Evolutionary conservation across 139 green algal species (phyloP).

Genomic region (Nannochloris sp.): DNA sequence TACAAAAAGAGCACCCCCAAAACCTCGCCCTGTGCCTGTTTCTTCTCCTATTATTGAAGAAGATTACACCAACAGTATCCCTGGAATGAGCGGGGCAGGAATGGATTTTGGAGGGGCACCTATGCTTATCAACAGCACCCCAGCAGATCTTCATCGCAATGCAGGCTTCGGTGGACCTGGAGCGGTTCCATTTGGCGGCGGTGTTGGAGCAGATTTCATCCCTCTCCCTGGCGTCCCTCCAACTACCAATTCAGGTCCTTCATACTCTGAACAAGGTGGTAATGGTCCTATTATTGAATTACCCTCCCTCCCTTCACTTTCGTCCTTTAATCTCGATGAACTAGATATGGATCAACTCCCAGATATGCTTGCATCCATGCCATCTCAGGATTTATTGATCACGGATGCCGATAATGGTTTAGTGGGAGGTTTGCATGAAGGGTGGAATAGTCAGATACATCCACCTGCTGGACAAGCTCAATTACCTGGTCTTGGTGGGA

Average conservation of each 20-base stretch:
- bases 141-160: not conserved
- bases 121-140: not conserved
- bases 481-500: too few species aligned
- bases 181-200: not conserved
- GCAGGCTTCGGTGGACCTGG: not conserved
- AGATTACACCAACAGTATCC: not conserved
- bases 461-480: too few species aligned
- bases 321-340: slow-evolving; percentile 6
- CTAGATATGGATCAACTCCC: slow-evolving; percentile 4
- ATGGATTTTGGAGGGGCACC: not conserved
- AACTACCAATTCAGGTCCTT: not conserved
- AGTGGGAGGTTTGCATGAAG: too few species aligned
- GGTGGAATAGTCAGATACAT: too few species aligned
- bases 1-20: not conserved
- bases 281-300: not conserved
- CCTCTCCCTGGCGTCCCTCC: not conserved
- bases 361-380: not conserved
- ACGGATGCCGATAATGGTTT: too few species aligned
- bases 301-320: not conserved
- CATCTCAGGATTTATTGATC: not conserved
- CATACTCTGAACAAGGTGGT: not conserved
- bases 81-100: not conserved
- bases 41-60: slow-evolving; percentile 13
- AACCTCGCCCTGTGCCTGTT: not conserved
- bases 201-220: slow-evolving; percentile 6